phyloP scores from a whole-genome alignment of 805 yeast genomes.

The Kluyveromyces aestuarii region DNA sequence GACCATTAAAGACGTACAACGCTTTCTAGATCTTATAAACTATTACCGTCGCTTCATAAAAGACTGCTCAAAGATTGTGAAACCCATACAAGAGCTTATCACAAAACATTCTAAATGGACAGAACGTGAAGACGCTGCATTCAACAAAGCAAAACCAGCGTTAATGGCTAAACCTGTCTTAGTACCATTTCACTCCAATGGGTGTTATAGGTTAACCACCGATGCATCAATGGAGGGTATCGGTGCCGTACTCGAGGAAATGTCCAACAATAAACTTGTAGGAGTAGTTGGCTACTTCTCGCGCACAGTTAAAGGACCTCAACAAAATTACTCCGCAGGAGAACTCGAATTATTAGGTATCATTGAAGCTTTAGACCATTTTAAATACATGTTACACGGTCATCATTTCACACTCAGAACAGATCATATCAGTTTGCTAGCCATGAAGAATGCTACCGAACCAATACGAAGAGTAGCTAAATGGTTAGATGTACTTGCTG shows the following conservation, averaged over 20 bases:
- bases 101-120: constrained; percentile 3
- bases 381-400: constrained; percentile 8
- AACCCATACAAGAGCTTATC: constrained; percentile 6
- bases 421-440: constrained; percentile 7
- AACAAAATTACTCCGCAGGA: constrained; percentile 9
- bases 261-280: constrained; percentile 3
- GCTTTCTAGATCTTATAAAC: constrained; percentile 11
- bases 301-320: constrained; percentile 4
- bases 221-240: constrained; percentile 9
- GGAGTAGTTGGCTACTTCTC: constrained; percentile 11
- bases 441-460: constrained; percentile 4
- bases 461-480: constrained; percentile 4
- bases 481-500: constrained; percentile 7
- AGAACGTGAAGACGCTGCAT: background rate
- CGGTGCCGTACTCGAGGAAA: constrained; percentile 12
- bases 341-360: constrained; percentile 11
- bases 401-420: constrained; percentile 5
- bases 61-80: constrained; percentile 5
- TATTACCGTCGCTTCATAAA: constrained; percentile 12
- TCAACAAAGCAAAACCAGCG: constrained; percentile 2
- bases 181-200: background rate
- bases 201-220: constrained; percentile 6
- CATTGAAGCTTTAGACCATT: constrained; percentile 8
- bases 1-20: constrained; percentile 9
- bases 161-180: constrained; percentile 1